Base-by-base conservation (phyloP, 371 early-diverging fungal genomes). In the Choanephora cucurbitarum region DNA sequence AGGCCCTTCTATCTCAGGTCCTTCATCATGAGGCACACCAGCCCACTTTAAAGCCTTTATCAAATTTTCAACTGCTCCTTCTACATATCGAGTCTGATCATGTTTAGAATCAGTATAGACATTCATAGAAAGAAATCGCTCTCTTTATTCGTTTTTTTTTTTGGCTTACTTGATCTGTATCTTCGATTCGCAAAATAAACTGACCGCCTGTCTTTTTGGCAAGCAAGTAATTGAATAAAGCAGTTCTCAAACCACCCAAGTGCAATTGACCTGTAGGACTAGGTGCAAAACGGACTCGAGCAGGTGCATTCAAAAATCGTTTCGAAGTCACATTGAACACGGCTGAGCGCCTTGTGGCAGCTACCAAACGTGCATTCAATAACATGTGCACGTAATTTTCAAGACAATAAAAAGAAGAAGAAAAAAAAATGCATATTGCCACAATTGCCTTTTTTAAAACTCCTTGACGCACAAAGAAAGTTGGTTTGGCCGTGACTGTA, bases 221-320 rank as follows among this genome's bases (percentile, higher is more conserved):
- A 21, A 94, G 69, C 34, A 96, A 74, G 57, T 91, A 93, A 73
- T 96, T 96, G 75, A 88, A 96, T 47, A 97, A 82, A 6, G 95
- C 94, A 0, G 96, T 96, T 44, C 97, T 82, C 50, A 97, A 81
- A 15, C 96, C 96, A 33, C 97, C 97, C 18, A 97, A 82, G 64
- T 97, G 97, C 42, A 97, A 80, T 57, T 86, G 77, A 7, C 97
- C 97, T 1, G 97, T 96, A 5, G 97, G 97, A 52, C 93, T 92
- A 5, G 97, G 97, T 3, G 97, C 97, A 70, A 97, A 97, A 18
- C 97, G 84, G 23, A 95, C 93, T 18, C 94, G 75, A 10, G 86
- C 85, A 11, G 77, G 73, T 21, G 48, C 21, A 44, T 31, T 57
- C 6, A 49, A 43, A 23, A 21, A 50, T 23, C 57, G 42, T 17